phyloP scores from a whole-genome alignment of 176 grass and related monocot genomes.

The Poa annua region DNA sequence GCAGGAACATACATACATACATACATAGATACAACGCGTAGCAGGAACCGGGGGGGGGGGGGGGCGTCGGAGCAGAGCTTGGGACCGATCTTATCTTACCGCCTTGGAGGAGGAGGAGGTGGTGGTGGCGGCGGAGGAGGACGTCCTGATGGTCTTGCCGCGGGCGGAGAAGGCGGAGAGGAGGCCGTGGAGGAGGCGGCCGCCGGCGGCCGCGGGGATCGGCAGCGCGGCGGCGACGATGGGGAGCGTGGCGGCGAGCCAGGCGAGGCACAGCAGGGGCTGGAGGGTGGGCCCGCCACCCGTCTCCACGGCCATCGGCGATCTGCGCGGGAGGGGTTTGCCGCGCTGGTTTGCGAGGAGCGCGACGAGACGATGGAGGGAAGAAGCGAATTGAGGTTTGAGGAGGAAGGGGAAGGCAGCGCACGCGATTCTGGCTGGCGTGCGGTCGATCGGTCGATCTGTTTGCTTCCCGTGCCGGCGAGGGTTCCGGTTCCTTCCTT shows the following conservation, averaged over 20 bases:
- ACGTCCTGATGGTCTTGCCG: conserved; percentile 52
- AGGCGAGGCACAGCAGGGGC: conserved; percentile 50
- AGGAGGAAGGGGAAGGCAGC: background rate
- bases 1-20: background rate
- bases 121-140: conserved; percentile 1
- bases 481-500: background rate
- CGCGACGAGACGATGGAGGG: background rate
- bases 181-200: conserved; percentile 41
- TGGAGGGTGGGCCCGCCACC: conserved; percentile 30
- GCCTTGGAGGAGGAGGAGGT: conserved; percentile 35
- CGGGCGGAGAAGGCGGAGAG: conserved; percentile 47
- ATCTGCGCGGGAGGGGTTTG: background rate
- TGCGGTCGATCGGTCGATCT: background rate
- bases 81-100: conserved; percentile 34
- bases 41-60: background rate
- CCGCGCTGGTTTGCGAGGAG: background rate
- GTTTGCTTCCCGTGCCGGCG: background rate
- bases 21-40: background rate
- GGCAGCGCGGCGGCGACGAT: conserved; percentile 55
- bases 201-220: conserved; percentile 43
- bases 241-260: conserved; percentile 54
- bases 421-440: background rate
- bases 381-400: background rate
- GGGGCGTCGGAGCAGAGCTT: background rate
- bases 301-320: conserved; percentile 38